Percentiles rank a stretch among this genome's conserved stretches.
Evolutionary conservation across 805 yeast genomes (phyloP).

Genomic region (Yarrowia yakushimensis): DNA sequence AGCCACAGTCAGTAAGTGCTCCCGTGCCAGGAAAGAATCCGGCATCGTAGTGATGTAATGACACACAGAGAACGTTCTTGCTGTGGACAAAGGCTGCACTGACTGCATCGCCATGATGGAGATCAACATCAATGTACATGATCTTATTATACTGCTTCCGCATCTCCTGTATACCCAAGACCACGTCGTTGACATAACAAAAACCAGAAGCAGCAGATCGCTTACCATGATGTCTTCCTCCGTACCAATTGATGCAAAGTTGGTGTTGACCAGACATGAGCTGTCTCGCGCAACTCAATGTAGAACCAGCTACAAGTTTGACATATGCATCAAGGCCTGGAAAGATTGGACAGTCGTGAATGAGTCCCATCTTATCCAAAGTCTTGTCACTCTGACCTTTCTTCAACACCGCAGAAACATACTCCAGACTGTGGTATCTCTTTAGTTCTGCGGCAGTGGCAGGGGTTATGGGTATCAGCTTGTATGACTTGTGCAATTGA

Average conservation of each 20-base stretch:
- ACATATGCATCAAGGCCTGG: constrained; percentile 52
- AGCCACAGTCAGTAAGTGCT: constrained; percentile 38
- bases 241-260: constrained; percentile 67
- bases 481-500: neutral
- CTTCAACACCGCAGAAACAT: neutral
- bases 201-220: constrained; percentile 60
- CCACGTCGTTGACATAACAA: constrained; percentile 70
- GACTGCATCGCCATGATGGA: constrained; percentile 83
- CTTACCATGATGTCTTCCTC: constrained; percentile 72
- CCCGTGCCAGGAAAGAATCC: constrained; percentile 81
- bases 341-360: constrained; percentile 63
- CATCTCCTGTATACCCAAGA: constrained; percentile 49
- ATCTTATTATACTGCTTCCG: constrained; percentile 47
- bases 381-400: neutral
- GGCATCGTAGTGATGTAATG: constrained; percentile 58
- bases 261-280: constrained; percentile 30
- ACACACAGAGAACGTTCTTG: constrained; percentile 54
- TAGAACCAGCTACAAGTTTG: constrained; percentile 52
- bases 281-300: constrained; percentile 48
- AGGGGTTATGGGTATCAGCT: constrained; percentile 4
- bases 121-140: constrained; percentile 65
- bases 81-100: constrained; percentile 59
- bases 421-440: constrained; percentile 12
- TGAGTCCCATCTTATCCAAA: constrained; percentile 42
- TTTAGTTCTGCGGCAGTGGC: neutral